These are phyloP conservation scores for Tephrocybe sp. DNA, from an alignment of 768 basidiomycete species.

Conservation along the genomic window DNA sequence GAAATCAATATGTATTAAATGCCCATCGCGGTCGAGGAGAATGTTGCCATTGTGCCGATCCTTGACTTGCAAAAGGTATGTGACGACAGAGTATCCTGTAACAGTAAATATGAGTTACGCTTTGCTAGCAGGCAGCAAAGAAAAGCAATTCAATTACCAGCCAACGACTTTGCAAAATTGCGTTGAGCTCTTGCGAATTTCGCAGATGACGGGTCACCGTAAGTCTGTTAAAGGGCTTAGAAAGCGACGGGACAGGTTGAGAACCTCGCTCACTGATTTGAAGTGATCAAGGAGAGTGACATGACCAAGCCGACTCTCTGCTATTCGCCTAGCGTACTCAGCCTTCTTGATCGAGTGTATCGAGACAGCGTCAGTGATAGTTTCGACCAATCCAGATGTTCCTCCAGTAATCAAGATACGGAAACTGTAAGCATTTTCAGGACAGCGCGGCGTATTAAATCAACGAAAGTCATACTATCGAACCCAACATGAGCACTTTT, in stretches of 20 bases:
- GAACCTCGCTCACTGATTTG: constrained; percentile 54
- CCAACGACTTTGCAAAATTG: constrained; percentile 91
- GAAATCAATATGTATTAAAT: constrained; percentile 96
- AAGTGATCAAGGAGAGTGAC: constrained; percentile 94
- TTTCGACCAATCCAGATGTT: constrained; percentile 92
- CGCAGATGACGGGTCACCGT: constrained; percentile 83
- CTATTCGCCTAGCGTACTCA: constrained; percentile 87
- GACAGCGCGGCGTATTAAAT: not conserved
- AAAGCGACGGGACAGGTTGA: not conserved
- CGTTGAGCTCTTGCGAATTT: constrained; percentile 89
- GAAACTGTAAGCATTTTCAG: constrained; percentile 47
- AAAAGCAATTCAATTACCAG: constrained; percentile 45
- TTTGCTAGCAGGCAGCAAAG: not conserved
- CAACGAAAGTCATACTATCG: constrained; percentile 60
- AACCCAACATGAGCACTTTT: constrained; percentile 90
- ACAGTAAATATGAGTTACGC: constrained; percentile 4
- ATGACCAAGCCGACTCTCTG: constrained; percentile 77
- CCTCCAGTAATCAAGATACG: constrained; percentile 94
- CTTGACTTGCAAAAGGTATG: constrained; percentile 97
- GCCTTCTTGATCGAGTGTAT: constrained; percentile 99
- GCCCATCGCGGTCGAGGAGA: constrained; percentile 91
- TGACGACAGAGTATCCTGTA: constrained; percentile 88
- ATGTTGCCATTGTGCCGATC: constrained; percentile 99
- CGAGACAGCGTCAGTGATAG: constrained; percentile 96
- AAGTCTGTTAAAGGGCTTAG: constrained; percentile 53